A percentile compares a stretch with the other conserved stretches of the same genome.
phyloP scores from a whole-genome alignment of 306 rosid genomes.

The Hylodesmum podocarpum region DNA sequence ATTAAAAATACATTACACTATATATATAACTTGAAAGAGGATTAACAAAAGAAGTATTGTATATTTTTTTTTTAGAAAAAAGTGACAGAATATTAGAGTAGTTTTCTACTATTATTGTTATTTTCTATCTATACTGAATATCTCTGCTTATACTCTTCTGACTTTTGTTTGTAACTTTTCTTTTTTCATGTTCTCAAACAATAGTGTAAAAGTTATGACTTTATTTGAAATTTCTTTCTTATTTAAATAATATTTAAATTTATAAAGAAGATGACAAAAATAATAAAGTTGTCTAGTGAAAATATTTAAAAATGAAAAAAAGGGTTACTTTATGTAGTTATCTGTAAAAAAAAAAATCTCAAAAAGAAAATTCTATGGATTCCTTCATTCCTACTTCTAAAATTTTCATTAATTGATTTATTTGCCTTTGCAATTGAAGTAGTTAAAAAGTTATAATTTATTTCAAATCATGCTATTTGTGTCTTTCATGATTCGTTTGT shows the following conservation, averaged over 20 bases:
- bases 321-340: neutral
- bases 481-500: neutral
- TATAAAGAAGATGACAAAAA: neutral
- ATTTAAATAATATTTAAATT: neutral
- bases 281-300: neutral
- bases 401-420: neutral
- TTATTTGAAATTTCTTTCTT: neutral
- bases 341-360: neutral
- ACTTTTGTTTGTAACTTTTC: neutral
- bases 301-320: neutral
- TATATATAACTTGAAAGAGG: too few relatives aligned
- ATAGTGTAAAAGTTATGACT: neutral
- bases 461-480: conserved; percentile 1
- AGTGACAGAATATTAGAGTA: neutral
- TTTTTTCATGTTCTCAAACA: neutral
- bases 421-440: conserved; percentile 19
- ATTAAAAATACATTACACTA: too few relatives aligned
- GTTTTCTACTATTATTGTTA: neutral
- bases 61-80: too few relatives aligned
- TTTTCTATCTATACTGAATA: neutral
- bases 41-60: neutral
- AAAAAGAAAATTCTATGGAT: neutral
- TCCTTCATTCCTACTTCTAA: neutral
- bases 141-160: neutral
- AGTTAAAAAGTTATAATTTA: conserved; percentile 8